Evolutionary conservation across 2,329 filamentous ascomycete species (phyloP), one percentile per base, ranked within the genome.

Genomic region (Arachnomyces sp.): DNA sequence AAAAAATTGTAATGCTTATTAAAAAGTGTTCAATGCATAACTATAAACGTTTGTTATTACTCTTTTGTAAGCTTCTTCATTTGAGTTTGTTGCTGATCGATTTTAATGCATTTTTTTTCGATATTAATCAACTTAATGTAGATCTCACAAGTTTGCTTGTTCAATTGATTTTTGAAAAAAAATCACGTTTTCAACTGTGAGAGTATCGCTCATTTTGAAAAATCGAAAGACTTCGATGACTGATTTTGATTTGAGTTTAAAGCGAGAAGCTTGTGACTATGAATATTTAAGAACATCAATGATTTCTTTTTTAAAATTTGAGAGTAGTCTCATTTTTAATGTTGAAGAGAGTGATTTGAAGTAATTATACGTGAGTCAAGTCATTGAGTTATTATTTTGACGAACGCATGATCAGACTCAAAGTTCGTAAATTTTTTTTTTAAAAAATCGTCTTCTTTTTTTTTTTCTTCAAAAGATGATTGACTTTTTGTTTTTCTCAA

Each of bases 1-100:
- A 95, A 89, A 52, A 90, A 90, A 45, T 90, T 84, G 43, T 89
- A 82, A 42, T 90, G 83, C 44, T 94, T 86, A 46, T 92, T 79
- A 0, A 94, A 64, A 0, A 94, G 58, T 0, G 86, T 92, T 1
- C 85, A 71, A 50, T 96, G 90, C 0, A 95, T 59, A 0, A 82
- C 81, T 31, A 94, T 87, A 0, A 95, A 61, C 0, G 84, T 82
- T 48, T 93, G 83, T 82, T 85, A 94, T 51, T 94, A 84, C 38
- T 89, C 79, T 20, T 67, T 60, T n/a, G 63, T 67, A 2, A 79
- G 52, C 33, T 64, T 60, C n/a, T n/a, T 71, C 7, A 68, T 66
- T 17, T 68, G 63, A 6, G 68, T 66, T 49, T 80, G 75, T 34
- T 74, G 70, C 33, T 76, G 79, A 49, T 90, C 84, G 1, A 93